Evolutionary conservation across 805 yeast genomes (phyloP).

Genomic region (Yamadazyma paraphyllophila): DNA sequence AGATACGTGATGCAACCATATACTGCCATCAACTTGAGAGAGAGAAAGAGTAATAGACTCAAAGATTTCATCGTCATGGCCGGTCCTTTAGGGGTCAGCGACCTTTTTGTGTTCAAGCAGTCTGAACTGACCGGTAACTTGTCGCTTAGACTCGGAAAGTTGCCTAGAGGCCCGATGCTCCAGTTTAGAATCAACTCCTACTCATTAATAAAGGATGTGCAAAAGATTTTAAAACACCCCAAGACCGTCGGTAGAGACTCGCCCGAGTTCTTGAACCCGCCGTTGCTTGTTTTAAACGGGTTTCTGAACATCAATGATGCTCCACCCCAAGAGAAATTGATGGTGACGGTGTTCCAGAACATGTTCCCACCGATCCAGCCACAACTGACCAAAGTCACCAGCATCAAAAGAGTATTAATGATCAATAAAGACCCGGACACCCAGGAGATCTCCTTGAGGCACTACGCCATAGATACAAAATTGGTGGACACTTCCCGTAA

Average conservation of each 20-base stretch:
- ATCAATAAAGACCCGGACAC: constrained; percentile 69
- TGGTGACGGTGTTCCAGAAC: constrained; percentile 89
- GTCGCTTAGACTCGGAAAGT: constrained; percentile 76
- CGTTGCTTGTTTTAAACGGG: constrained; percentile 90
- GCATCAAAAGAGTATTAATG: constrained; percentile 83
- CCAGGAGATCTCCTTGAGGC: constrained; percentile 80
- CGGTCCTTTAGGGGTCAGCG: constrained; percentile 92
- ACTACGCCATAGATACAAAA: constrained; percentile 83
- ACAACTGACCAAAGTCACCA: constrained; percentile 65
- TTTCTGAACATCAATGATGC: constrained; percentile 62
- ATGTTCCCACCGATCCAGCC: constrained; percentile 95
- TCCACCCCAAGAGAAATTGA: constrained; percentile 69
- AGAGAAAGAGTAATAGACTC: constrained; percentile 80
- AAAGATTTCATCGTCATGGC: constrained; percentile 98
- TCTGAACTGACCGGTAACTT: constrained; percentile 74
- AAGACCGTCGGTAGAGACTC: constrained; percentile 68
- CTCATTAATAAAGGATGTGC: constrained; percentile 79
- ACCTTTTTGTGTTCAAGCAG: constrained; percentile 83
- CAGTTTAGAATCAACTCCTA: constrained; percentile 77
- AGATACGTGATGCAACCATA: constrained; percentile 94
- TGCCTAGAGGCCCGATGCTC: constrained; percentile 93
- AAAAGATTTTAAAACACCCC: constrained; percentile 68
- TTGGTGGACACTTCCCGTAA: constrained; percentile 74
- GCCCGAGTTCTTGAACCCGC: constrained; percentile 71
- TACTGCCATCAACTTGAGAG: constrained; percentile 85